Evolutionary conservation across 257 asterid genomes (phyloP).

Genomic region (Linaria vulgaris): DNA sequence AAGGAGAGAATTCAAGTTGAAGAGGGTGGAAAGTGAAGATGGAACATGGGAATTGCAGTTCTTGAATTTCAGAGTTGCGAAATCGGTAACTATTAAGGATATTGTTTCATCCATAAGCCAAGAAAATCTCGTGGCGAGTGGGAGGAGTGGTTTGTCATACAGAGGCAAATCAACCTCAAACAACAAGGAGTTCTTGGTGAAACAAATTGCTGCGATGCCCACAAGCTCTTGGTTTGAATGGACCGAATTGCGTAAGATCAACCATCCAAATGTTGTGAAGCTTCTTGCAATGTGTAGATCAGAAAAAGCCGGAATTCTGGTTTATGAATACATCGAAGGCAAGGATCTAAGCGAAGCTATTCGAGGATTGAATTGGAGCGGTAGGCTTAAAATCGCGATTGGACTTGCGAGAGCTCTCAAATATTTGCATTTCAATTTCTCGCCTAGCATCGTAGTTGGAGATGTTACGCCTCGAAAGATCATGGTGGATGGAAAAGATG

Average conservation of each 20-base stretch:
- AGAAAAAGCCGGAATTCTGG: conserved; percentile 51
- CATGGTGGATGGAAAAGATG: conserved; percentile 52
- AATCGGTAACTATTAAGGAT: conserved; percentile 43
- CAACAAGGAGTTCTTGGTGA: conserved; percentile 37
- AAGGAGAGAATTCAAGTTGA: conserved; percentile 27
- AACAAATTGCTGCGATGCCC: conserved; percentile 33
- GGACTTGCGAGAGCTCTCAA: conserved; percentile 61
- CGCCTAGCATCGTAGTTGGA: conserved; percentile 49
- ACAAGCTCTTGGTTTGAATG: conserved; percentile 34
- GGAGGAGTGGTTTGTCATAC: conserved; percentile 36
- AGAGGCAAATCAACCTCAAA: conserved; percentile 34
- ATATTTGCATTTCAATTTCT: conserved; percentile 52
- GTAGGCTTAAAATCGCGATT: conserved; percentile 55
- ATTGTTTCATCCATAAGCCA: conserved; percentile 43
- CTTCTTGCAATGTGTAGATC: conserved; percentile 63
- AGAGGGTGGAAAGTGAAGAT: conserved; percentile 48
- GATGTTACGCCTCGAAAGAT: conserved; percentile 44
- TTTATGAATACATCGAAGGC: conserved; percentile 64
- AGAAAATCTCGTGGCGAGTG: conserved; percentile 49
- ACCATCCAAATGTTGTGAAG: conserved; percentile 64
- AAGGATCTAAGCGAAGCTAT: conserved; percentile 47
- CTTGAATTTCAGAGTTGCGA: conserved; percentile 39
- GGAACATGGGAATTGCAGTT: conserved; percentile 62
- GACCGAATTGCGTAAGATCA: conserved; percentile 35
- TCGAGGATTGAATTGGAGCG: conserved; percentile 46